Percentiles rank a stretch among this genome's conserved stretches.
These are phyloP conservation scores for Fimicolochytrium jonesii DNA, from an alignment of 192 early-diverging fungal genomes.

Conservation along the genomic window DNA sequence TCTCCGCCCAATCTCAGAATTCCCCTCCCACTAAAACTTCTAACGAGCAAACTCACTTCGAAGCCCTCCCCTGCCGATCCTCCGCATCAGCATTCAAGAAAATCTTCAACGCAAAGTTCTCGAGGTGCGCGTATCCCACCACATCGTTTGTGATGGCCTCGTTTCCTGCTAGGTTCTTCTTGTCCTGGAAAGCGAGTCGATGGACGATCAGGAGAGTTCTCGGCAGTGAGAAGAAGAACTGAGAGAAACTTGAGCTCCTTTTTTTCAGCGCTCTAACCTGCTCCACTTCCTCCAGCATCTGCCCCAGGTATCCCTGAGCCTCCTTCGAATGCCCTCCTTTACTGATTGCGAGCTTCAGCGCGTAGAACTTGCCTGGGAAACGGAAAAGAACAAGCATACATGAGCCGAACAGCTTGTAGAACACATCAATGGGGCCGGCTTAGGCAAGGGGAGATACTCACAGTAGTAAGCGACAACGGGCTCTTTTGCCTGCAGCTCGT, in stretches of 20 bases:
- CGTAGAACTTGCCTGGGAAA: constrained; percentile 72
- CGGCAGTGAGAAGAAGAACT: too few relatives aligned
- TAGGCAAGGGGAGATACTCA: constrained; percentile 49
- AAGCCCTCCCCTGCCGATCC: constrained; percentile 73
- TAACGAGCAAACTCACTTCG: constrained; percentile 70
- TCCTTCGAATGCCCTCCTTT: constrained; percentile 49
- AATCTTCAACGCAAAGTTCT: constrained; percentile 85
- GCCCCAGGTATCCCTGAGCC: constrained; percentile 57
- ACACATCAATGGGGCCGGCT: too few relatives aligned
- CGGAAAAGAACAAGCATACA: background rate
- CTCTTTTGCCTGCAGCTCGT: constrained; percentile 74
- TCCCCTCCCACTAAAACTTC: background rate
- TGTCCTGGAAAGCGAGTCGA: constrained; percentile 56
- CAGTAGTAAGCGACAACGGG: constrained; percentile 93
- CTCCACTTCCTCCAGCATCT: constrained; percentile 79
- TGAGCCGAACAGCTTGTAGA: too few relatives aligned
- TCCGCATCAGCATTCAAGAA: constrained; percentile 91
- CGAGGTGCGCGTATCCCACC: constrained; percentile 74
- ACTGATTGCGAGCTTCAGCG: constrained; percentile 72
- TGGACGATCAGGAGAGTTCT: too few relatives aligned
- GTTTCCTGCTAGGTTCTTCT: constrained; percentile 55
- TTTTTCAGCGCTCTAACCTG: constrained; percentile 49
- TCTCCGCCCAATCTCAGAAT: too few relatives aligned
- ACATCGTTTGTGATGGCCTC: constrained; percentile 73
- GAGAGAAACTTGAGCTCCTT: too few relatives aligned